These are phyloP conservation scores for Mikania micrantha DNA, from an alignment of 129 eudicot genomes.

Conservation along the genomic window DNA sequence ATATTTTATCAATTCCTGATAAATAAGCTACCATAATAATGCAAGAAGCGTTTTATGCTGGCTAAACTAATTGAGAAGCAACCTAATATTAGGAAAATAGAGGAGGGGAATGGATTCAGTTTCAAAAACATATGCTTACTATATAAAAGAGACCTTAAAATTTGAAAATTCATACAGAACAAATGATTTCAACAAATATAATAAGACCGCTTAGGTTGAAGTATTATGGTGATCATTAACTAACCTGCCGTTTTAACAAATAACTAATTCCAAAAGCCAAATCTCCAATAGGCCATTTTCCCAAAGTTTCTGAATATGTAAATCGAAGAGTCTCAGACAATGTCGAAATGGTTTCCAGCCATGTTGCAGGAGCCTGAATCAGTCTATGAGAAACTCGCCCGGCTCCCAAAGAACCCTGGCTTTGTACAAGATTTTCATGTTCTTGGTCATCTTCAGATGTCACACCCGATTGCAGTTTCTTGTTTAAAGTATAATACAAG, in stretches of 20 bases:
- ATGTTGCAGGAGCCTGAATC: conserved; percentile 95
- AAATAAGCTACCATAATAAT: neutral
- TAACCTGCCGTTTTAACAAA: conserved; percentile 81
- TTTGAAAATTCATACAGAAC: neutral
- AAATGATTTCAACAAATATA: no score
- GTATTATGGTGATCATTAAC: neutral
- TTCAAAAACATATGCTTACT: neutral
- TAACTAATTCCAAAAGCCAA: conserved; percentile 95
- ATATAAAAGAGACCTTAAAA: neutral
- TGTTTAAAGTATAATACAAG: conserved; percentile 77
- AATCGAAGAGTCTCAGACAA: conserved; percentile 92
- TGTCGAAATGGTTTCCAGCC: conserved; percentile 95
- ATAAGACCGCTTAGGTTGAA: neutral
- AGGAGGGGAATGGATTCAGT: no score
- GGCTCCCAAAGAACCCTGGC: conserved; percentile 38
- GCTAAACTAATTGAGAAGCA: neutral
- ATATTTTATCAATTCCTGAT: neutral
- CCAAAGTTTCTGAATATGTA: conserved; percentile 94
- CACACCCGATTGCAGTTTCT: conserved; percentile 45
- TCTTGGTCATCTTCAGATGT: conserved; percentile 51
- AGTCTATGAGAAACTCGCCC: conserved; percentile 73
- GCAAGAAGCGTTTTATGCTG: neutral
- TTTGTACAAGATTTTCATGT: conserved; percentile 31
- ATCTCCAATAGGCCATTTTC: conserved; percentile 99
- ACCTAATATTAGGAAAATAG: neutral